Conservation (phyloP, 176 grass and related monocot genomes). For the Sorghum bicolor region DNA sequence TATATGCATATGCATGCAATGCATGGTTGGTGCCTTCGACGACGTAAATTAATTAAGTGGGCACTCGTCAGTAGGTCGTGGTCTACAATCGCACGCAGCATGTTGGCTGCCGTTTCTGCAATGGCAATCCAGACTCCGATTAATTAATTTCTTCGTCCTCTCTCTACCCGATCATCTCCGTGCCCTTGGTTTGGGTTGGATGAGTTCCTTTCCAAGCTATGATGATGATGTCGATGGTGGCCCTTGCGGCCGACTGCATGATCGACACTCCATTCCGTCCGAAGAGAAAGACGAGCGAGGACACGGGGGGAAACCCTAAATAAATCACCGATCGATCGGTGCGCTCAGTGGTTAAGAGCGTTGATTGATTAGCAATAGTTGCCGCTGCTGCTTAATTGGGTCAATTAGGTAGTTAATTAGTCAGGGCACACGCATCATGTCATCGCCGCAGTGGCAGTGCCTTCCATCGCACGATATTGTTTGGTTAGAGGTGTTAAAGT, state of each 20-base stretch:
- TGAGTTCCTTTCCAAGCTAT: background rate
- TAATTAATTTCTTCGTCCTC: background rate
- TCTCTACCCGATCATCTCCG: background rate
- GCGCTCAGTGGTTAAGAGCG: background rate
- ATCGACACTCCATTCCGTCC: background rate
- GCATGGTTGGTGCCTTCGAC: too few species aligned
- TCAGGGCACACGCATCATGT: background rate
- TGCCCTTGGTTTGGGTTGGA: background rate
- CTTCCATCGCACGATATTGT: slow-evolving; percentile 23
- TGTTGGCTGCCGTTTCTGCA: background rate
- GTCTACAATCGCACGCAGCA: background rate
- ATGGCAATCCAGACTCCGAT: background rate
- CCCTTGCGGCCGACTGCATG: background rate
- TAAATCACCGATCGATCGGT: background rate
- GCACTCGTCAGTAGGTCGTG: too few species aligned
- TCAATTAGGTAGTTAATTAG: background rate
- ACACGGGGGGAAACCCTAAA: background rate
- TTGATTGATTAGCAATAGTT: background rate
- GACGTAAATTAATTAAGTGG: too few species aligned
- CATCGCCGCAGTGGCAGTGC: background rate
- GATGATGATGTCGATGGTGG: background rate
- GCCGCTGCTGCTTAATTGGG: background rate
- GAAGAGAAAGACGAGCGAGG: too few species aligned
- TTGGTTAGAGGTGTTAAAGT: too few species aligned
- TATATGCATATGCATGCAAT: too few species aligned